Conservation (phyloP, 768 basidiomycete genomes). For the Pleurotus djamor region DNA sequence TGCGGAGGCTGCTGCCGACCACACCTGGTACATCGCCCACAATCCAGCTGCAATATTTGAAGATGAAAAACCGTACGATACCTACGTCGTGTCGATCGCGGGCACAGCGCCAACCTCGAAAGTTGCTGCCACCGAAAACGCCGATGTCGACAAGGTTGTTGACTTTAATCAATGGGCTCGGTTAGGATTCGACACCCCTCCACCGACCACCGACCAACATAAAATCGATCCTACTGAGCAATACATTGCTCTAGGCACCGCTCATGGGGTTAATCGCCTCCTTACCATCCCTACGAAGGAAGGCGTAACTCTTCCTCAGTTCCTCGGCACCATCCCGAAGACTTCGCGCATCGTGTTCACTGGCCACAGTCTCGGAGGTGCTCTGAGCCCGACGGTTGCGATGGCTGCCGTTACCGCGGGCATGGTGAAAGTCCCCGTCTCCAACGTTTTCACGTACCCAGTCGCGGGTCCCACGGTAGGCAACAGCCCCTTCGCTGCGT, state of each 20-base stretch:
- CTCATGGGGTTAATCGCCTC: neutral
- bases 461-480: neutral
- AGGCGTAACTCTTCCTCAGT: neutral
- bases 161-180: neutral
- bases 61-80: neutral
- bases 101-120: neutral
- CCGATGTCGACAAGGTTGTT: neutral
- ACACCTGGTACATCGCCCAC: constrained; percentile 1
- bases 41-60: constrained; percentile 1
- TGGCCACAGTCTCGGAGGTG: neutral
- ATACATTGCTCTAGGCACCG: constrained; percentile 1
- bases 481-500: neutral
- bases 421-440: neutral
- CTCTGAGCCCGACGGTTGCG: neutral
- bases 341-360: constrained; percentile 2
- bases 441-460: neutral
- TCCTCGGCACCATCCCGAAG: neutral
- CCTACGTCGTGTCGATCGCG: constrained; percentile 1
- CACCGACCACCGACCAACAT: neutral
- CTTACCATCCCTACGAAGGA: neutral
- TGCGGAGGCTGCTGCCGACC: neutral
- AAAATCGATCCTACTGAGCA: neutral
- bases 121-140: neutral
- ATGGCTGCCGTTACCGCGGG: neutral
- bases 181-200: neutral